Conservation (phyloP, 2,329 filamentous ascomycete species). For the Fusarium verrucosum region DNA sequence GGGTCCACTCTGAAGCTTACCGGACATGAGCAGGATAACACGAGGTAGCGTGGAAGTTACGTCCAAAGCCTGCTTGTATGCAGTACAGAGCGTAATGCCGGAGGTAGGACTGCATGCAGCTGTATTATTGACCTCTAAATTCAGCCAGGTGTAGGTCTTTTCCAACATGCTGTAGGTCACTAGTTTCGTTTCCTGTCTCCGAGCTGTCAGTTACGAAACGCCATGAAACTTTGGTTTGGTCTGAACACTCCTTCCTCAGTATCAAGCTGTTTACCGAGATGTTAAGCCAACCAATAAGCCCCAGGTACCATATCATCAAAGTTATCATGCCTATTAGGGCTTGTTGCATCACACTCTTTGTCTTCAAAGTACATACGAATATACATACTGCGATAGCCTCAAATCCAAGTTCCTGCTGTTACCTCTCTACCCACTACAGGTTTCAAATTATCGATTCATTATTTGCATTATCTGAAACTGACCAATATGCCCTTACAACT, state of each 20-base stretch:
- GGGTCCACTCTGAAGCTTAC: conserved; percentile 39
- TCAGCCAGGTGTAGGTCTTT: neutral
- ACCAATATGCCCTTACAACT: neutral
- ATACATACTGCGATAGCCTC: neutral
- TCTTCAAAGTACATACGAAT: neutral
- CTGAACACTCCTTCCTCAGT: too few relatives aligned
- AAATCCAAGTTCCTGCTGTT: neutral
- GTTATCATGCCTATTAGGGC: neutral
- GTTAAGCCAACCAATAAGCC: neutral
- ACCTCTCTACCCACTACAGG: neutral
- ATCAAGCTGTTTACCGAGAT: neutral
- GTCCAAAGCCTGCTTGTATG: conserved; percentile 15
- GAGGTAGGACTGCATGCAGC: neutral
- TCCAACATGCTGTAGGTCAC: too few relatives aligned
- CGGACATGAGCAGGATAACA: conserved; percentile 34
- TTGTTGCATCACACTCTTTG: neutral
- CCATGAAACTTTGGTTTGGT: too few relatives aligned
- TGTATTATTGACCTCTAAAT: conserved; percentile 6
- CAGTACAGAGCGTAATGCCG: conserved; percentile 8
- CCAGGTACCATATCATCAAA: too few relatives aligned
- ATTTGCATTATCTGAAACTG: neutral
- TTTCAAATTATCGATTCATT: too few relatives aligned
- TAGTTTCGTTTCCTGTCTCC: neutral
- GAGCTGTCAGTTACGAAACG: neutral
- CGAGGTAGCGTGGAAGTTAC: conserved; percentile 25